Base-by-base conservation (phyloP, 2,329 filamentous ascomycete genomes). In the Ceratocystis destructans region DNA sequence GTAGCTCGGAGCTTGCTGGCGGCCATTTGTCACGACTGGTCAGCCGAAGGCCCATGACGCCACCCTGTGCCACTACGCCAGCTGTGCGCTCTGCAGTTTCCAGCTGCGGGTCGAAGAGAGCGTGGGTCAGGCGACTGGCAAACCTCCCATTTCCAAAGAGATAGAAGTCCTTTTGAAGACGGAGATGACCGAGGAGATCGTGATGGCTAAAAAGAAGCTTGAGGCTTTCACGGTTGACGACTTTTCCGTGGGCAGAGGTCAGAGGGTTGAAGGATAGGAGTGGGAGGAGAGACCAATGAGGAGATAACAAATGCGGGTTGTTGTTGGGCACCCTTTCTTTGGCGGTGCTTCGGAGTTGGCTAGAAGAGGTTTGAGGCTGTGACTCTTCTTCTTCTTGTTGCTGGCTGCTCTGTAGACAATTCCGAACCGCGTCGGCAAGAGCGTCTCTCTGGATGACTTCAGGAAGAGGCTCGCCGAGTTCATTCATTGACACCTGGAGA, bases 1-100 rank as follows among this genome's bases (percentile, higher is more conserved):
- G 85, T n/a, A 99, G 77, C 74, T 97, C 94, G 0, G 92, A 96
- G 74, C 89, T 95, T 28, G 91, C 91, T 3, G 94, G 94, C 31
- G 94, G 94, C 94, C 94, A 97, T 41, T 82, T 89, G 66, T 89
- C 85, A 71, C 90, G 83, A 1, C 83, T 84, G n/a, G 88, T 88
- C 0, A 97, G 79, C 50, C 91, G 87, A 50, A 97, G 79, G 0
- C 94, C 93, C 80, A 96, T 93, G 15, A 83, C 78, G 67, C 86
- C 83, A 62, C 89, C 87, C 59, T 83, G 83, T 7, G 86, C 82
- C 57, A 88, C 83, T 41, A 87, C 79, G 2, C 90, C 57, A 22
- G 41, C 63, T 20, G 83, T 78, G 62, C 83, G 83, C 73, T 96
- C 90, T 2, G 90, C 88, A 31, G 87, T 88, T 70, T 89, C 86